Base-by-base conservation (phyloP, 345 rosid genomes). In the Rhizophora mangle region DNA sequence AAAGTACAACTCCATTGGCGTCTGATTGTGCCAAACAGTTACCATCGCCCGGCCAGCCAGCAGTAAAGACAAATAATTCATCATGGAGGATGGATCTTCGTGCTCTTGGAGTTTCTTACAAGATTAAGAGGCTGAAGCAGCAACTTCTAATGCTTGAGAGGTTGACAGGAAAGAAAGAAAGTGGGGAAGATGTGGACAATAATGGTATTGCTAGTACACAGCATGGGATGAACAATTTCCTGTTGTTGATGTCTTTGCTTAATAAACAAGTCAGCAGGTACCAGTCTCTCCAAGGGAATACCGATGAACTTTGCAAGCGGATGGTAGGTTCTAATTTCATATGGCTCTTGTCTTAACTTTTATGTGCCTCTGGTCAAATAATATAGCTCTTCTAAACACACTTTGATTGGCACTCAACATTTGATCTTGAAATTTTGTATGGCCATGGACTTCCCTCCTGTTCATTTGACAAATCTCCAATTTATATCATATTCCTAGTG, bases 81-180 rank as follows among this genome's bases (percentile, higher is more conserved):
- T 72, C 83, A 21, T 86, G 89, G 97, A 88, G 87, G 79, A 88
- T 88, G 89, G 96, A 95, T 79, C 85, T 92, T 73, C 93, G 86
- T 63, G 97, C 97, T 68, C 99, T 95, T 21, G 99, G 92, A 71
- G 88, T 90, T 73, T 89, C 96, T 69, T 92, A 81, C 85, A 95
- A 95, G 90, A 85, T 92, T 78, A 95, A 90, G 81, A 90, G 99
- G 85, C 79, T 92, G 64, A 87, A 83, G 82, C 97, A 92, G 80
- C 96, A 92, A 77, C 85, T 92, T 39, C 79, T 90, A 68, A 81
- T 92, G 91, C 85, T 95, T 31, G 96, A 95, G 71, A 92, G 91
- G 78, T 70, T 89, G 70, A 80, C 84, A 6, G 96, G 89, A 73
- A 90, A 85, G 60, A 84, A 83, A 71, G 88, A 85, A 76, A 80